These are phyloP conservation scores for Coemansia sp. DNA, from an alignment of 192 early-diverging fungal genomes.

Conservation along the genomic window DNA sequence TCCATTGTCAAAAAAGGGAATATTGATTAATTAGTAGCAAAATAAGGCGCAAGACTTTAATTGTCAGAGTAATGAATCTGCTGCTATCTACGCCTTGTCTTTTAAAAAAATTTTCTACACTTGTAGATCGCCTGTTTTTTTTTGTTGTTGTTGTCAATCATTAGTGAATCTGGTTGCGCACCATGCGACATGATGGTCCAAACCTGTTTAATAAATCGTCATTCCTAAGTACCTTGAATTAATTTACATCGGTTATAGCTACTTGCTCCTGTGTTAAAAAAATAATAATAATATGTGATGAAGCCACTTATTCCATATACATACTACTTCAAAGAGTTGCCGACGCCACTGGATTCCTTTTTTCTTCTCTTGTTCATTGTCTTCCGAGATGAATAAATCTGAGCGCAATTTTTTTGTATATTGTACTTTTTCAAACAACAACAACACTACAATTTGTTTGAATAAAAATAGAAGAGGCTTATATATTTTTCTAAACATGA, in stretches of 20 bases:
- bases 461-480: conserved; percentile 3
- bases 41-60: background rate
- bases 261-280: no score
- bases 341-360: background rate
- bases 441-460: background rate
- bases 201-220: background rate
- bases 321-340: background rate
- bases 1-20: background rate
- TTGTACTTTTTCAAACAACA: background rate
- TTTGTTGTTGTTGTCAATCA: conserved; percentile 11
- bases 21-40: background rate
- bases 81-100: background rate
- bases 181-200: background rate
- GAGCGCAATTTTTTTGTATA: conserved; percentile 2
- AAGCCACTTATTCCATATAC: background rate
- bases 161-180: conserved; percentile 3
- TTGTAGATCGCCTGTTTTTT: background rate
- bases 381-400: background rate
- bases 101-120: background rate
- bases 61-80: background rate
- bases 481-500: background rate
- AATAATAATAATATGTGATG: background rate
- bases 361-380: background rate
- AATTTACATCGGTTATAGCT: no score
- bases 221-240: no score